phyloP scores from a whole-genome alignment of 768 basidiomycete genomes.

The Suillus hirtellus region DNA sequence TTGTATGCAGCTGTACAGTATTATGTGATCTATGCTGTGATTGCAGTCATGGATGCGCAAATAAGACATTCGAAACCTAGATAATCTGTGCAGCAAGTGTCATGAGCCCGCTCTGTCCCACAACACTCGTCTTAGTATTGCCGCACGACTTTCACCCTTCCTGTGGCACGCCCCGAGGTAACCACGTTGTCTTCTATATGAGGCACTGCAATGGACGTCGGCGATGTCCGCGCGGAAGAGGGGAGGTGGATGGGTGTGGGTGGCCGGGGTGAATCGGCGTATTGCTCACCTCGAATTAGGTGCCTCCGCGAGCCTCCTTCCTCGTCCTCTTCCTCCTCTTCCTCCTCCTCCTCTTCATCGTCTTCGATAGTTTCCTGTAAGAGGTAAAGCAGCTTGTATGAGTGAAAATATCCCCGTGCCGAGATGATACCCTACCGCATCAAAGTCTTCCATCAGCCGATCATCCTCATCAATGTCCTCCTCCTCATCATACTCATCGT shows the following conservation, averaged over 20 bases:
- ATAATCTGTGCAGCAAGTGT: constrained; percentile 16
- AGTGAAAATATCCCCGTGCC: constrained; percentile 6
- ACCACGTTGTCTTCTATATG: constrained; percentile 41
- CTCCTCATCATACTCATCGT: constrained; percentile 72
- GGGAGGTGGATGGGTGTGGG: constrained; percentile 43
- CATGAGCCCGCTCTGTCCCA: background rate
- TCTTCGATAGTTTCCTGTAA: constrained; percentile 50
- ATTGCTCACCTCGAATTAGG: constrained; percentile 37
- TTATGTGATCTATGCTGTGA: constrained; percentile 9
- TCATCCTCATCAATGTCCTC: constrained; percentile 56
- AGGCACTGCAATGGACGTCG: constrained; percentile 49
- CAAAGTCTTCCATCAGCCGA: constrained; percentile 85
- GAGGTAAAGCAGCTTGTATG: constrained; percentile 14
- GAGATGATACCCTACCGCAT: constrained; percentile 53
- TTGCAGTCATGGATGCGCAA: constrained; percentile 10
- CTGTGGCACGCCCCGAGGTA: constrained; percentile 29
- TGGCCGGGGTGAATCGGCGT: constrained; percentile 36
- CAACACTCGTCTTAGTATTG: constrained; percentile 33
- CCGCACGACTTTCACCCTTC: constrained; percentile 53
- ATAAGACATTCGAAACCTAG: constrained; percentile 27
- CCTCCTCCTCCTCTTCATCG: constrained; percentile 59
- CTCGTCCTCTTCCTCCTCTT: constrained; percentile 46
- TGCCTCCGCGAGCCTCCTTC: constrained; percentile 28
- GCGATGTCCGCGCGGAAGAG: constrained; percentile 50
- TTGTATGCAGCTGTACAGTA: constrained; percentile 13